Conservation (phyloP, 2,329 filamentous ascomycete genomes). For the Colletotrichum spinosum region DNA sequence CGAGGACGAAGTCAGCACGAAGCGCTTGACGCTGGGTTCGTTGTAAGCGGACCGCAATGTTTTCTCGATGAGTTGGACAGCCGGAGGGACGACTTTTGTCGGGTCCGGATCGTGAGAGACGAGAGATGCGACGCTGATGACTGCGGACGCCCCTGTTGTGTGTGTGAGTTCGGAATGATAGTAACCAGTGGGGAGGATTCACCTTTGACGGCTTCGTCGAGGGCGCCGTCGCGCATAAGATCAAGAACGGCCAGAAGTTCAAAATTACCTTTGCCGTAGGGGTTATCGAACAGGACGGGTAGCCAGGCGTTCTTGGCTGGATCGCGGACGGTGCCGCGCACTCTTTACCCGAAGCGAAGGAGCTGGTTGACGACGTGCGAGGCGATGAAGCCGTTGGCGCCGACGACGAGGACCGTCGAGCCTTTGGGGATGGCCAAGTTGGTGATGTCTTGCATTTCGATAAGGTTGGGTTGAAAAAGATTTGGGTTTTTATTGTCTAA, state of each 20-base stretch:
- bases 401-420: conserved; percentile 57
- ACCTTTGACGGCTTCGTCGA: conserved; percentile 54
- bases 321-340: conserved; percentile 58
- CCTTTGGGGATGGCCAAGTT: conserved; percentile 40
- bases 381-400: conserved; percentile 58
- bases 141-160: conserved; percentile 46
- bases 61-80: conserved; percentile 47
- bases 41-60: conserved; percentile 55
- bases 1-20: conserved; percentile 41
- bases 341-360: conserved; percentile 53
- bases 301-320: conserved; percentile 48
- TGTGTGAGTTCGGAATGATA: no score
- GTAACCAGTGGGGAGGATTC: no score
- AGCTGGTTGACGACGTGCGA: conserved; percentile 55
- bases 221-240: conserved; percentile 49
- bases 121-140: conserved; percentile 58
- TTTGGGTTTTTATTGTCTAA: no score
- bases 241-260: conserved; percentile 53
- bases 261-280: conserved; percentile 45
- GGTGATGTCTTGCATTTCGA: neutral
- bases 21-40: conserved; percentile 51
- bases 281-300: conserved; percentile 46
- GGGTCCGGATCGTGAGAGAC: conserved; percentile 54
- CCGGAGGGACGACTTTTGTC: conserved; percentile 54
- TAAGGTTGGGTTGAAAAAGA: no score